Evolutionary conservation across 176 grass and related monocot species (phyloP), one percentile per base, ranked within the genome.

Genomic region (Lolium perenne): DNA sequence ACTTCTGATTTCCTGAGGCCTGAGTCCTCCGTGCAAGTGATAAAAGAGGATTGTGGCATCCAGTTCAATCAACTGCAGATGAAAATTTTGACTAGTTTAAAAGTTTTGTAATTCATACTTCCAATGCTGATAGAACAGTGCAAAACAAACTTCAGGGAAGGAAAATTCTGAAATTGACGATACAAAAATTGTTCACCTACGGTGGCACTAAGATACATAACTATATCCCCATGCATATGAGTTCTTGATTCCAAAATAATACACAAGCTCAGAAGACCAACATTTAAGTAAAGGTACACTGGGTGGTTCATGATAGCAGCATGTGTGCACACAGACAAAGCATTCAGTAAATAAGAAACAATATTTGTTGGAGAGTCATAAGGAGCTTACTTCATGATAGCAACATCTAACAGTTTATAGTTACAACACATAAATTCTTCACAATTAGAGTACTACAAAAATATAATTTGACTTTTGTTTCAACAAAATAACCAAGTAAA

Each of bases 351-450:
- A 83, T n/a, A 41, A 85, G 49, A 77, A 55, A 55, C 2, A 1
- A 29, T 43, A 49, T 79, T 71, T 40, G 65, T 78, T 72, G 79
- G 22, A 46, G 14, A 58, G 80, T 87, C 57, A 23, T 25, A 45
- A 87, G 15, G 2, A 67, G 41, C 26, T 87, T 84, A 87, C 76
- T 14, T 91, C 85, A 80, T 53, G 89, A 84, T 43, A 91, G 81
- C 59, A 69, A 81, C 69, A 76, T 84, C 70, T 51, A 76, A 77
- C 70, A 51, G 32, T 54, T 85, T 16, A 47, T 79, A 71, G 11
- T 65, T 15, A 41, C 11, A 12, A 84, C 12, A 10, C 55, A 20
- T 49, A 51, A 83, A 64, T 65, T 87, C 66, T 21, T 73, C 48
- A 57, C 56, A 78, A 54, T 32, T 61, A 8, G 11, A 73, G 54